These are phyloP conservation scores for Leccinum rimulosum DNA, from an alignment of 768 basidiomycete species.

Conservation along the genomic window DNA sequence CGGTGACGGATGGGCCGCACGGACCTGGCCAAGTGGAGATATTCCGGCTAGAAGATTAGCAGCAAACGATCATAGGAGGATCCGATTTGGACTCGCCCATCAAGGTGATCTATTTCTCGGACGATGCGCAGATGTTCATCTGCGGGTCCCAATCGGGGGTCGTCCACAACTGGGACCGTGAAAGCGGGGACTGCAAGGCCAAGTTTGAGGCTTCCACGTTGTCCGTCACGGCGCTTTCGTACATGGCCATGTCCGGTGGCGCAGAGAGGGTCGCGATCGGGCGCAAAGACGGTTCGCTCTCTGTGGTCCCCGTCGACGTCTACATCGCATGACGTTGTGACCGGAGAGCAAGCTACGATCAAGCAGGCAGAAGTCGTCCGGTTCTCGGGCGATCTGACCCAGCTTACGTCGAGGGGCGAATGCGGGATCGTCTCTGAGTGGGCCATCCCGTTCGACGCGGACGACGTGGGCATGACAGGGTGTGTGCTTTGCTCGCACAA, in stretches of 20 bases:
- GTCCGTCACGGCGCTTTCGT: slow-evolving; percentile 21
- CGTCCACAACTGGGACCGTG: slow-evolving; percentile 21
- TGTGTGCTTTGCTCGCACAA: not conserved
- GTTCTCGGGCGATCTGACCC: slow-evolving; percentile 11
- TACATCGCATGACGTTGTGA: slow-evolving; percentile 8
- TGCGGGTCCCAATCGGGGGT: slow-evolving; percentile 16
- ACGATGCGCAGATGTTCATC: slow-evolving; percentile 11
- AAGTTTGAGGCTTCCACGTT: slow-evolving; percentile 2
- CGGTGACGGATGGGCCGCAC: slow-evolving; percentile 1
- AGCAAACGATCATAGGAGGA: not conserved
- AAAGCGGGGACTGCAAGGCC: slow-evolving; percentile 12
- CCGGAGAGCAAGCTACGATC: slow-evolving; percentile 1
- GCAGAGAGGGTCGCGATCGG: slow-evolving; percentile 12
- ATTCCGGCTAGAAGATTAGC: not conserved
- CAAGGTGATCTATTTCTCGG: slow-evolving; percentile 17
- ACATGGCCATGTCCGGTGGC: not conserved
- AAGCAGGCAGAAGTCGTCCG: slow-evolving; percentile 5
- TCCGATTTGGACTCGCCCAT: not conserved
- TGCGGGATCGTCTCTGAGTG: slow-evolving; percentile 9
- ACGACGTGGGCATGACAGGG: not conserved
- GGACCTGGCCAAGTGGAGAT: slow-evolving; percentile 5
- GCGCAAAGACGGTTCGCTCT: slow-evolving; percentile 18
- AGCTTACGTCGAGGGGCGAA: slow-evolving; percentile 5
- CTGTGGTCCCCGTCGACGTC: slow-evolving; percentile 19
- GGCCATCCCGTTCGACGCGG: slow-evolving; percentile 5